Evolutionary conservation across 192 early-diverging fungal species (phyloP).

Genomic region (Backusella macrospora): DNA sequence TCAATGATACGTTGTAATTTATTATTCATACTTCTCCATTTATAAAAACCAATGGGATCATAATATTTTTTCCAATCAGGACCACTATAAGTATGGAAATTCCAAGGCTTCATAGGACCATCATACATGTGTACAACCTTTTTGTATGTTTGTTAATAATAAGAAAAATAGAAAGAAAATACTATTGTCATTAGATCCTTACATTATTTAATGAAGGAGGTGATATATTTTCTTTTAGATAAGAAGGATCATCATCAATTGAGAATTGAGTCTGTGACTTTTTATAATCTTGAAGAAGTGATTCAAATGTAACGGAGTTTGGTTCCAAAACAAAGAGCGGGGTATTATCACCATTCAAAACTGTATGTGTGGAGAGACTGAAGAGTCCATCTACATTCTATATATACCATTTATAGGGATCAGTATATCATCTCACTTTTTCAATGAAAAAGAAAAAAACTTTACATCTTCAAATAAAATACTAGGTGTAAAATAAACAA

Average conservation of each 20-base stretch:
- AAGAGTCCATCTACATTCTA: conserved; percentile 3
- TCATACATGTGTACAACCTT: not conserved
- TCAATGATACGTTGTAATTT: not conserved
- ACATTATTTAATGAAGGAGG: not conserved
- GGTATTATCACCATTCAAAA: not conserved
- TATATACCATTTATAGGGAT: not conserved
- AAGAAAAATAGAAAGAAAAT: not conserved
- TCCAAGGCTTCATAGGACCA: conserved; percentile 20
- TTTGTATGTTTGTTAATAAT: too few species aligned
- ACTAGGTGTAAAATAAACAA: conserved; percentile 20
- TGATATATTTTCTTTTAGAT: not conserved
- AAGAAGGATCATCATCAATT: not conserved
- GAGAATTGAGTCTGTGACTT: not conserved
- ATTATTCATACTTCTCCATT: conserved; percentile 8
- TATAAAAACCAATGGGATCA: conserved; percentile 17
- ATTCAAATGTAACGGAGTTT: conserved; percentile 13
- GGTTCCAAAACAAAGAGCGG: conserved; percentile 18
- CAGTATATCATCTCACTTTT: not conserved
- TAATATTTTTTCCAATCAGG: conserved; percentile 19
- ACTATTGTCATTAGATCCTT: not conserved
- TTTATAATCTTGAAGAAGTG: not conserved
- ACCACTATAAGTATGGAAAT: conserved; percentile 13
- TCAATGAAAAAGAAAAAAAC: not conserved
- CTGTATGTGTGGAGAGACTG: not conserved
- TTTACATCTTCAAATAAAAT: conserved; percentile 14